Base-by-base conservation (phyloP, 2,329 filamentous ascomycete species). In the Botrytis paeoniae region DNA sequence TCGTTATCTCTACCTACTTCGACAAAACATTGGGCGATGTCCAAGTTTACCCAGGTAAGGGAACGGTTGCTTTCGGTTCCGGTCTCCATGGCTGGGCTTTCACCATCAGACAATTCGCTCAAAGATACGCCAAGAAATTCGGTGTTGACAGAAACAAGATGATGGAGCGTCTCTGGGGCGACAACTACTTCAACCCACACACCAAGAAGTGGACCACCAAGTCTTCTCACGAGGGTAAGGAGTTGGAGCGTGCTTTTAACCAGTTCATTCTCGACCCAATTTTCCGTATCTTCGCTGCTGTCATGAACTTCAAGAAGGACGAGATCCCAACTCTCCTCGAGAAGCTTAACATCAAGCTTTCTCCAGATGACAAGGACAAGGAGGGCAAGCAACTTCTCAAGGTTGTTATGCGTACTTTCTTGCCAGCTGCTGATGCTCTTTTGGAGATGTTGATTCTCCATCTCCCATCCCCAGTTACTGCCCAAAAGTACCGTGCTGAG, bases 401-500 rank as follows among this genome's bases (percentile, higher is more conserved):
- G 92, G 89, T 93, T 81, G 90, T 98, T 86, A 98, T 99, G 95
- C 90, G 93, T 85, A 98, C 97, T 84, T 99, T 98, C 93, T 88
- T 99, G 83, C 96, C 96, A 80, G 96, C 96, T 82, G 96, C 96
- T 80, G 96, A 99, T 86, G 97, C 95, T 81, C 93, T 99, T 79
- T 86, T 99, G 84, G 96, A 99, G 90, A 99, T 99, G 96, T 97
- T 99, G 94, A 95, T 98, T 88, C 93, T 99, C 83, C 96, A 99
- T 86, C 89, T 99, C 82, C 96, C 96, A 82, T 98, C 96, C 78
- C 96, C 96, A 83, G 89, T 94, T 81, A 97, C 93, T 78, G 96
- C 96, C 80, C 96, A 99, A 89, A 93, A 88, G 85, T 99, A 99
- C 90, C 96, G 96, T 92, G 92, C 89, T 82, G 96, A 98, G 91